Conservation (phyloP, 1,284 basidiomycete species). For the Peniophora sp. region DNA sequence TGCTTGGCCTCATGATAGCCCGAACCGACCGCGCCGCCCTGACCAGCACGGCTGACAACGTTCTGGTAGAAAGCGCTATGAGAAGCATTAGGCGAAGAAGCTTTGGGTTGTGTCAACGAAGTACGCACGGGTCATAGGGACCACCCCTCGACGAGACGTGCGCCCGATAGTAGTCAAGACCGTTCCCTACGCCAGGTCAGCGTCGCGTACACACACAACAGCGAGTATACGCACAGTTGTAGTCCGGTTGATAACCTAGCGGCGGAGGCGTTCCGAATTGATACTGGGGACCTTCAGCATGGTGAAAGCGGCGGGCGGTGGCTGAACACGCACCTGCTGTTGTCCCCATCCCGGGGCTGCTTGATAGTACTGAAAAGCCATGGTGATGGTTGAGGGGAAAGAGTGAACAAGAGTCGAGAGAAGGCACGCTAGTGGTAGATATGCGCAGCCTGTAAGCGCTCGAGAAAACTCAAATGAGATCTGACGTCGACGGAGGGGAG, state of each 20-base stretch:
- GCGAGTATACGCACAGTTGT: constrained; percentile 31
- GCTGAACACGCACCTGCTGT: constrained; percentile 26
- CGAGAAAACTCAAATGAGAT: no score
- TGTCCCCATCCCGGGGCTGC: constrained; percentile 41
- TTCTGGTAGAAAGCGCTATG: constrained; percentile 44
- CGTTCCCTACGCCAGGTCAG: constrained; percentile 34
- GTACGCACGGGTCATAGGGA: constrained; percentile 38
- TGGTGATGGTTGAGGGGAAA: constrained; percentile 12
- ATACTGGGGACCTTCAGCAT: constrained; percentile 22
- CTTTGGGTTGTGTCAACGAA: neutral
- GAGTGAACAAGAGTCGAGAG: neutral
- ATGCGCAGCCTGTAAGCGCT: no score
- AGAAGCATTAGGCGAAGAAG: neutral
- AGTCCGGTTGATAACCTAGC: constrained; percentile 46
- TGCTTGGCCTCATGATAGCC: constrained; percentile 44
- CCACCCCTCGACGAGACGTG: constrained; percentile 32
- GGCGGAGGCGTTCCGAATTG: constrained; percentile 42
- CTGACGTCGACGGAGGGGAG: no score
- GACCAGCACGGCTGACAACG: constrained; percentile 29
- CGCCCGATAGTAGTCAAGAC: constrained; percentile 50
- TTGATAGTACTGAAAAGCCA: constrained; percentile 37
- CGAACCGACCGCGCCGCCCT: constrained; percentile 30
- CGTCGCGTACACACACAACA: constrained; percentile 7
- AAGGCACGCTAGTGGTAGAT: neutral
- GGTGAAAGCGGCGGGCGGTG: no score